Percentiles rank a stretch among this genome's conserved stretches.
Evolutionary conservation across 2,329 filamentous ascomycete genomes (phyloP).

Genomic region (Scortechinia acanthostroma): DNA sequence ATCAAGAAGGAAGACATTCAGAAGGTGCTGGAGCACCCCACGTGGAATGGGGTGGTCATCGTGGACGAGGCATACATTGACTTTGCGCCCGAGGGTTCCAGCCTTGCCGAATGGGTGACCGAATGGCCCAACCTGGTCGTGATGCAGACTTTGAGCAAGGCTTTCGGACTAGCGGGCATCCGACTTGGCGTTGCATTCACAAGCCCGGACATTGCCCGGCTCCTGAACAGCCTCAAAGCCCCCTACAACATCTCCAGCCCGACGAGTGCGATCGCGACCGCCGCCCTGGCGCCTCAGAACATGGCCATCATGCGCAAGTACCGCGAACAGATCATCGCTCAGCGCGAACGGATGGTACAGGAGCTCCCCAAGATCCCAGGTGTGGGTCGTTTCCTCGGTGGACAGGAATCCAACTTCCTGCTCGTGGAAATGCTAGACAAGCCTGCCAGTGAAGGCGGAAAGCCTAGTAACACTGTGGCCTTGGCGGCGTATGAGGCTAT

Average conservation of each 20-base stretch:
- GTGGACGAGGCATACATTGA: slow-evolving; percentile 88
- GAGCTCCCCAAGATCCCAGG: slow-evolving; percentile 53
- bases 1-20: slow-evolving; percentile 71
- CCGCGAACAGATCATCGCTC: slow-evolving; percentile 43
- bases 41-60: slow-evolving; percentile 90
- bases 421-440: slow-evolving; percentile 58
- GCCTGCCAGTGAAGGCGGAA: slow-evolving; percentile 32
- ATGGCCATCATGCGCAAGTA: slow-evolving; percentile 48
- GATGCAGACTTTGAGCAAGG: slow-evolving; percentile 67
- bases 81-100: slow-evolving; percentile 54
- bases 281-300: slow-evolving; percentile 45
- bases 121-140: slow-evolving; percentile 66
- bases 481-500: slow-evolving; percentile 52
- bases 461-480: slow-evolving; percentile 51
- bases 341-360: slow-evolving; percentile 47
- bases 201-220: slow-evolving; percentile 43
- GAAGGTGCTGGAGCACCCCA: slow-evolving; percentile 72
- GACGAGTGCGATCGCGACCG: slow-evolving; percentile 52
- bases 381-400: slow-evolving; percentile 52
- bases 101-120: slow-evolving; percentile 57
- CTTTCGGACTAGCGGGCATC: slow-evolving; percentile 64
- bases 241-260: slow-evolving; percentile 65
- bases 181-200: slow-evolving; percentile 57
- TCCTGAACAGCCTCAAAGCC: slow-evolving; percentile 63
- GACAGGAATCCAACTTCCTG: slow-evolving; percentile 56